A percentile compares a stretch with the other conserved stretches of the same genome.
Evolutionary conservation across 331 rosid genomes (phyloP).

Genomic region (Quercus lobata): DNA sequence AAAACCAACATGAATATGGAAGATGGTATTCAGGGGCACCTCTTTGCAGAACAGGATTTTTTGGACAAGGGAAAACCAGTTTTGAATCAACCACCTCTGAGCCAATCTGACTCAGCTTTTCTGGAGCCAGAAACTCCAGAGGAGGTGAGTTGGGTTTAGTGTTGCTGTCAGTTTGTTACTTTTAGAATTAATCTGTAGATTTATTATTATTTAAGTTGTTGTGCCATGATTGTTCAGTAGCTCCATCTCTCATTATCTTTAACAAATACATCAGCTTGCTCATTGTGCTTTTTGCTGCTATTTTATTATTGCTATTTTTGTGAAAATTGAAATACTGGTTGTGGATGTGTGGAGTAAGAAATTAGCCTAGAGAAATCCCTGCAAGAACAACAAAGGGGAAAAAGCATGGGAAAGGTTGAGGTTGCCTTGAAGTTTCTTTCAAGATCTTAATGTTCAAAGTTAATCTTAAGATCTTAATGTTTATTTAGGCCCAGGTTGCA

Average conservation of each 20-base stretch:
- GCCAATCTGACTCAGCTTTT: constrained; percentile 53
- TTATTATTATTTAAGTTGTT: neutral
- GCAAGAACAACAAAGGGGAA: neutral
- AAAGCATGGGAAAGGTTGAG: no score
- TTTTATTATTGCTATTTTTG: neutral
- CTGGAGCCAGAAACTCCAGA: constrained; percentile 50
- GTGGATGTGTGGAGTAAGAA: neutral
- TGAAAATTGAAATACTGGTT: neutral
- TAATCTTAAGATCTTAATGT: no score
- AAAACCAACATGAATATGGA: constrained; percentile 9
- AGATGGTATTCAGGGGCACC: constrained; percentile 35
- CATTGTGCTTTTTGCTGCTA: neutral
- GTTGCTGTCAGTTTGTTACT: neutral
- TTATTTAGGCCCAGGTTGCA: no score
- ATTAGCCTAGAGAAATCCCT: neutral
- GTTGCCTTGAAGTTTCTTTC: no score
- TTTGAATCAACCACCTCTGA: constrained; percentile 65
- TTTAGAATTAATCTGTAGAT: neutral
- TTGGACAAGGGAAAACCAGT: neutral
- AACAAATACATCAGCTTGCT: neutral
- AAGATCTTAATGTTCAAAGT: no score
- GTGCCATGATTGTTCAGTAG: neutral
- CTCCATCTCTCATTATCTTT: neutral
- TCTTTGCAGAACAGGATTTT: constrained; percentile 22
- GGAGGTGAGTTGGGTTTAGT: constrained; percentile 44